Evolutionary conservation across 805 yeast genomes (phyloP).

Genomic region (Candida golubevii): DNA sequence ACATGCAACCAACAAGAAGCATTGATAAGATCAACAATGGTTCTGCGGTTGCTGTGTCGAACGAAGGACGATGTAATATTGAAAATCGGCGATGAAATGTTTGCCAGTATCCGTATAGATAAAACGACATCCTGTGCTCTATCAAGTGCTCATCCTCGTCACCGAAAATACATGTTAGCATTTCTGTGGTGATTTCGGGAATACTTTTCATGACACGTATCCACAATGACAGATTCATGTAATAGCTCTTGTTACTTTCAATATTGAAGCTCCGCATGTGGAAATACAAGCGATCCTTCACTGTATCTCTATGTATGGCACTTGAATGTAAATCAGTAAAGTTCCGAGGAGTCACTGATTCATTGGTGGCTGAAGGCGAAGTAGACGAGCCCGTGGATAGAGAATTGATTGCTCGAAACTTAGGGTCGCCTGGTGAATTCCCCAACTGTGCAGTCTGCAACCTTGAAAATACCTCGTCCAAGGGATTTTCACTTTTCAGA

Average conservation of each 20-base stretch:
- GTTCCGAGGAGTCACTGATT: conserved; percentile 18
- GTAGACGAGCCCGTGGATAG: conserved; percentile 23
- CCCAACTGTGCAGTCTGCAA: conserved; percentile 8
- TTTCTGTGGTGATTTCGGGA: conserved; percentile 21
- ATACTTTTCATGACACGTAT: conserved; percentile 31
- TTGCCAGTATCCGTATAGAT: conserved; percentile 47
- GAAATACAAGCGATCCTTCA: conserved; percentile 7
- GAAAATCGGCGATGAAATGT: conserved; percentile 58
- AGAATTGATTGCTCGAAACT: not conserved
- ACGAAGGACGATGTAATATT: conserved; percentile 56
- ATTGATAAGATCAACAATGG: conserved; percentile 51
- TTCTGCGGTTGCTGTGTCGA: conserved; percentile 44
- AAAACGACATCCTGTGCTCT: conserved; percentile 35
- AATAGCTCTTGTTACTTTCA: conserved; percentile 31
- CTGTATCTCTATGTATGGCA: conserved; percentile 5
- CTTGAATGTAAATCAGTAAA: conserved; percentile 10
- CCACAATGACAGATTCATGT: conserved; percentile 34
- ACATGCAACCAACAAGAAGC: conserved; percentile 54
- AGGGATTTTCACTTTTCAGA: conserved; percentile 34
- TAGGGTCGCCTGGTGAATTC: conserved; percentile 2
- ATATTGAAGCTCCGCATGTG: conserved; percentile 24
- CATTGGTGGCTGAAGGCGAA: conserved; percentile 33
- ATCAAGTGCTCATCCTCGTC: conserved; percentile 13
- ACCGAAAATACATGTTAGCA: conserved; percentile 25
- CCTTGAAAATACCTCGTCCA: conserved; percentile 31